Base-by-base conservation (phyloP, 2,329 filamentous ascomycete genomes). In the Fusarium xylarioides region DNA sequence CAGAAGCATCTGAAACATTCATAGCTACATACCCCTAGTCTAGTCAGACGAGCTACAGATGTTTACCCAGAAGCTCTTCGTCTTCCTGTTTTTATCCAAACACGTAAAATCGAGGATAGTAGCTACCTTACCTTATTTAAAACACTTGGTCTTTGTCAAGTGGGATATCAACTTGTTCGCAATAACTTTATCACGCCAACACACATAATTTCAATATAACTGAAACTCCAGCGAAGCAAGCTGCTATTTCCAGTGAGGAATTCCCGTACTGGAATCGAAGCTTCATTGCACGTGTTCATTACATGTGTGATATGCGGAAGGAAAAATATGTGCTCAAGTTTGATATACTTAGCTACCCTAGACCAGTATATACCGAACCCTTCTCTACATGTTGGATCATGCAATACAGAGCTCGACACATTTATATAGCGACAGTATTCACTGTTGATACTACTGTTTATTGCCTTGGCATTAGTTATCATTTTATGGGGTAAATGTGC, bases 1-100 rank as follows among this genome's bases (percentile, higher is more conserved):
- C 30, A 35, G 49, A 47, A 28, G 32, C 52, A 62, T 59, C 58
- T 71, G 55, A 68, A 57, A 74, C 38, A 58, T 42, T 12, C 26
- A 42, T 38, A 28, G 11, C 19, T 54, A 11, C 23, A 40, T 38
- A 40, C 19, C 15, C 35, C 19, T 40, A 14, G 26, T 30, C 19
- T n/a, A 49, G 68, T 65, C 18, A 28, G 55, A 43, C 26, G 54
- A 67, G 46, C 43, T 44, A 21, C 34, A 10, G 8, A 21, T 21
- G 9, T 21, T 21, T 34, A 23, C 46, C 21, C 40, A 15, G n/a
- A 15, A 62, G 23, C 26, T 61, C 35, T 5, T 26, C 37, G 46
- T 64, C 47, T 46, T n/a, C 23, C 47, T 28, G 4, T 44, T 37
- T 47, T 58, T 47, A n/a, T 38, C 59, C 30, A 53, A 71, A 68